Evolutionary conservation across 2,329 filamentous ascomycete species (phyloP), one percentile per base, ranked within the genome.

Genomic region (Penicillium janthinellum): DNA sequence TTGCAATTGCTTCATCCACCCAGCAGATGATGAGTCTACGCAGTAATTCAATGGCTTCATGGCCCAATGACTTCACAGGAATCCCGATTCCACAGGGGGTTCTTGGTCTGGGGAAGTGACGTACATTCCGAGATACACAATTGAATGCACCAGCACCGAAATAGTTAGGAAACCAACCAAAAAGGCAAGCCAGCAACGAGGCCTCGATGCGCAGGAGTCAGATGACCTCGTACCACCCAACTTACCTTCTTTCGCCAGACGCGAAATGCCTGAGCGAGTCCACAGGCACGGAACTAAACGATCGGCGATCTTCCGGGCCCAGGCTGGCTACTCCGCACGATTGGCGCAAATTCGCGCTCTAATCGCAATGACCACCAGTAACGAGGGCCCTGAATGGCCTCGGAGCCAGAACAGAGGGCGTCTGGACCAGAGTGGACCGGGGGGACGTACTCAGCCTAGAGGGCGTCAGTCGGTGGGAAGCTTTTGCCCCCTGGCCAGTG

Each of bases 351-450:
- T 42, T 22, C 28, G 20, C 38, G 39, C 39, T 38, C 31, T 49
- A 39, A 58, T 54, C 49, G 54, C 61, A 57, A 61, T 59, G 59
- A 57, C 61, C 61, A 55, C 28, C 59, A 15, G 15, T 52, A n/a
- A 41, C 20, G 22, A n/a, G 35, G 44, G 22, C 42, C 35, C 14
- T 39, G 52, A 53, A 63, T 59, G 41, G 50, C 55, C 54, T 53
- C 17, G 47, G 58, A 35, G 41, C 41, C 52, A 48, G 17, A 22
- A 45, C 20, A 41, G 50, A 53, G 38, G 45, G 54, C 59, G 56
- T 65, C 63, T 64, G 59, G 63, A 64, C 63, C 61, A 44, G 47
- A 62, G 63, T 64, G 63, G 63, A 63, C 42, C 57, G 28, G 42
- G 35, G 37, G 53, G 47, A 2, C 20, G 2, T 20, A 20, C 20